Evolutionary conservation across 148 eudicot species (phyloP).

Genomic region (Rhododendron williamsianum): DNA sequence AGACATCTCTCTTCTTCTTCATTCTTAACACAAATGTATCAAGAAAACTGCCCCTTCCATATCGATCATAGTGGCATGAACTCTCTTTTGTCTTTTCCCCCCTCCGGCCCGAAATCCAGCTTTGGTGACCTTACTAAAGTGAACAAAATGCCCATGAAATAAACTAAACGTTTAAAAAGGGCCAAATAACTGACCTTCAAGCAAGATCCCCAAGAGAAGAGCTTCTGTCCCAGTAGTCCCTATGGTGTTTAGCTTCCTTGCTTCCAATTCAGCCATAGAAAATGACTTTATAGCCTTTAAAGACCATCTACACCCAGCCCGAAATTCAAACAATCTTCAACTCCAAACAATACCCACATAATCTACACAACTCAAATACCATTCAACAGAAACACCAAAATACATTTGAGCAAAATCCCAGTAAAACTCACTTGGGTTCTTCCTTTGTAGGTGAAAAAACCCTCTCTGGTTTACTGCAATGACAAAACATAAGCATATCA

Average conservation of each 20-base stretch:
- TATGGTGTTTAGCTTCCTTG: slow-evolving; percentile 58
- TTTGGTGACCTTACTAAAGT: background rate
- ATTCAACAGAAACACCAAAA: background rate
- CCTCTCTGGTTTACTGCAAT: slow-evolving; percentile 53
- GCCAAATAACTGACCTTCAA: slow-evolving; percentile 49
- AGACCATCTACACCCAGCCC: slow-evolving; percentile 63
- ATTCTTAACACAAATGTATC: background rate
- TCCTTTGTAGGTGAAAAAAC: slow-evolving; percentile 32
- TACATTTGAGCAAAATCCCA: background rate
- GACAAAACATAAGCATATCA: slow-evolving; percentile 1
- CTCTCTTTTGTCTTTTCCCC: background rate
- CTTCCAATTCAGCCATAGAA: slow-evolving; percentile 78
- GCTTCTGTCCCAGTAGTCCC: slow-evolving; percentile 68
- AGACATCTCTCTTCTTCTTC: background rate
- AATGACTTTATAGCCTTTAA: slow-evolving; percentile 63
- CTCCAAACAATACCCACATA: slow-evolving; percentile 2
- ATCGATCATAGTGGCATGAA: background rate
- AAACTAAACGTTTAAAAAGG: background rate
- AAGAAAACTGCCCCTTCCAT: background rate
- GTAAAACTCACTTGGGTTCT: slow-evolving; percentile 57
- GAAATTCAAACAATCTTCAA: slow-evolving; percentile 27
- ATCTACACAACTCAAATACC: slow-evolving; percentile 2
- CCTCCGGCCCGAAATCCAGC: background rate
- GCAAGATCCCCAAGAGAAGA: slow-evolving; percentile 64
- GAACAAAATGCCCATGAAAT: background rate